These are phyloP conservation scores for Collybia nuda DNA, from an alignment of 768 basidiomycete genomes.

Conservation along the genomic window DNA sequence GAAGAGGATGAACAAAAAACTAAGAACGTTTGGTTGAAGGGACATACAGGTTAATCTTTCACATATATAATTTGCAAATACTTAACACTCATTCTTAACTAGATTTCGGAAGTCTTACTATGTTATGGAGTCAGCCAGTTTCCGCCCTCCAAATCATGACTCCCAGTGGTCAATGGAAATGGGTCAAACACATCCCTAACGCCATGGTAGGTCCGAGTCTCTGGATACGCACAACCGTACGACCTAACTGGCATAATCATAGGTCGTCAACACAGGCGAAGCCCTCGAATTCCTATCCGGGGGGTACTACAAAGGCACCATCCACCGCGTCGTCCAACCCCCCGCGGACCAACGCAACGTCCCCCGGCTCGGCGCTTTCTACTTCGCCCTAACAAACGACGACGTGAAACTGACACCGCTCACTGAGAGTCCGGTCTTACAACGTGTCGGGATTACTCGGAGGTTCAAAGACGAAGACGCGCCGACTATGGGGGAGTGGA, in stretches of 20 bases:
- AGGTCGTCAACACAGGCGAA: constrained; percentile 50
- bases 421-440: constrained; percentile 40
- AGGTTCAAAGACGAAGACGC: constrained; percentile 32
- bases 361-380: constrained; percentile 47
- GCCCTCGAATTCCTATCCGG: constrained; percentile 47
- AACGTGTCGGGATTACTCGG: constrained; percentile 32
- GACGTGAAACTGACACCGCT: constrained; percentile 39
- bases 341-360: constrained; percentile 42
- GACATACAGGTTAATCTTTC: constrained; percentile 38
- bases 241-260: background rate
- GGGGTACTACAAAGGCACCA: constrained; percentile 47
- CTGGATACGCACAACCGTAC: too few species aligned
- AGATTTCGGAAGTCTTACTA: constrained; percentile 45
- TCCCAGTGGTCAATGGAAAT: constrained; percentile 42
- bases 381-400: constrained; percentile 46
- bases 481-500: constrained; percentile 41
- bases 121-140: constrained; percentile 51
- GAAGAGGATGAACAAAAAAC: constrained; percentile 40
- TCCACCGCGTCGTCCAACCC: constrained; percentile 50
- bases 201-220: constrained; percentile 31
- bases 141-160: constrained; percentile 44
- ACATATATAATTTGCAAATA: background rate
- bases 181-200: constrained; percentile 49
- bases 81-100: background rate
- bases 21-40: constrained; percentile 50